A percentile compares a stretch with the other conserved stretches of the same genome.
phyloP scores from a whole-genome alignment of 192 early-diverging fungal species.

The Thoreauomyces humboldtii region DNA sequence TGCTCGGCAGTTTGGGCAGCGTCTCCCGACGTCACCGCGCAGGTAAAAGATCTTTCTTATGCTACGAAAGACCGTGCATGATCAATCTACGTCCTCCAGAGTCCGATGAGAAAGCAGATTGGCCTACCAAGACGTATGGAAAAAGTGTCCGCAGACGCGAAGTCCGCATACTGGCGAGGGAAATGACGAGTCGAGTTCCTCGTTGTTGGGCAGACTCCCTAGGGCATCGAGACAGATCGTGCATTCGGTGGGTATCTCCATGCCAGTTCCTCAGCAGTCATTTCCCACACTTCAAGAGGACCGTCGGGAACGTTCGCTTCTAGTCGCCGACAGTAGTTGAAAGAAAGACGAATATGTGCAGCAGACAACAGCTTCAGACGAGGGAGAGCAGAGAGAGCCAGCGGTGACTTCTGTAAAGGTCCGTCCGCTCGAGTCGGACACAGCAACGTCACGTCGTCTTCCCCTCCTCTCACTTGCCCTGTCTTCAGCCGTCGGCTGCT shows the following conservation, averaged over 20 bases:
- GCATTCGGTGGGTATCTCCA: conserved; percentile 6
- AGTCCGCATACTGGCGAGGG: conserved; percentile 3
- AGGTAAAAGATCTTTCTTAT: background rate
- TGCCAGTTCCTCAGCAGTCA: no score
- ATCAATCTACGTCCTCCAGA: background rate
- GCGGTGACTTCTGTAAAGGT: no score
- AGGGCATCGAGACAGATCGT: conserved; percentile 16
- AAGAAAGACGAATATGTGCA: no score
- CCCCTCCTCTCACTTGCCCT: no score
- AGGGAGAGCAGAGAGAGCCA: no score
- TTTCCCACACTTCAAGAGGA: no score
- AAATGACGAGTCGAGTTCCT: background rate
- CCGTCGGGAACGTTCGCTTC: no score
- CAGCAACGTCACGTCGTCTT: no score
- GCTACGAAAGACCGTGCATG: background rate
- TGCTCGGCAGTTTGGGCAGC: background rate
- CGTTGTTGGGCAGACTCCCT: background rate
- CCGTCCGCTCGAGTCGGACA: no score
- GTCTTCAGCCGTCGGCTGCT: no score
- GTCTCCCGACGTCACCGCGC: background rate
- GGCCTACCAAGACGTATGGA: conserved; percentile 10
- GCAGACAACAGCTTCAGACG: no score
- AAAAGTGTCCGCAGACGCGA: conserved; percentile 1
- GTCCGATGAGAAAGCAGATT: background rate
- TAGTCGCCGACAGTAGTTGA: no score